A percentile compares a stretch with the other conserved stretches of the same genome.
These are phyloP conservation scores for Jamesozyma hellenica DNA, from an alignment of 805 yeast species.

Conservation along the genomic window DNA sequence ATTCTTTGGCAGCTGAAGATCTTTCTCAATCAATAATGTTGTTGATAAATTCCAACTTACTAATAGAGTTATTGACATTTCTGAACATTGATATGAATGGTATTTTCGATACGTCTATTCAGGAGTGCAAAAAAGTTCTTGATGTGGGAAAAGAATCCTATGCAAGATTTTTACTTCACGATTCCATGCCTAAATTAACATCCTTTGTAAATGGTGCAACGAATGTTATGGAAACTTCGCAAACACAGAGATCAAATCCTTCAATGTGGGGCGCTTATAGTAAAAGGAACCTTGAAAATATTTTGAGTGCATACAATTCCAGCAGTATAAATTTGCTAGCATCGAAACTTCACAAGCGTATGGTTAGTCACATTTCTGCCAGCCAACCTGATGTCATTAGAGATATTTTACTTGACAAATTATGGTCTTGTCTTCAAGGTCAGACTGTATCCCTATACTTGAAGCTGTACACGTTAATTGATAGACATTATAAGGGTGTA, in stretches of 20 bases:
- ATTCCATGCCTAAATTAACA: conserved; percentile 57
- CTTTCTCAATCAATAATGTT: conserved; percentile 37
- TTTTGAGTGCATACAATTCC: conserved; percentile 47
- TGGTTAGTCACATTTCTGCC: conserved; percentile 43
- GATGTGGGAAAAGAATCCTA: conserved; percentile 33
- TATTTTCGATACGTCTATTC: conserved; percentile 15
- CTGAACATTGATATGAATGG: conserved; percentile 12
- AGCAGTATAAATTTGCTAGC: conserved; percentile 49
- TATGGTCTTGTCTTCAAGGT: conserved; percentile 64
- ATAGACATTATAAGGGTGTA: conserved; percentile 45
- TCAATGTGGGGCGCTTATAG: conserved; percentile 56
- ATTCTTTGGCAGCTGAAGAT: conserved; percentile 7
- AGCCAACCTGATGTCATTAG: conserved; percentile 16
- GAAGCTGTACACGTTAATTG: conserved; percentile 45
- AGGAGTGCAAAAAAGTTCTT: conserved; percentile 21
- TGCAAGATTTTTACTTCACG: conserved; percentile 37
- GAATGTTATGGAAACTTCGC: conserved; percentile 32
- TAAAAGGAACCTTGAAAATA: conserved; percentile 45
- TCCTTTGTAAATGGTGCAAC: conserved; percentile 59
- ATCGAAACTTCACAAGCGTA: conserved; percentile 42
- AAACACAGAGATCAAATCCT: conserved; percentile 36
- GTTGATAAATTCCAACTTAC: conserved; percentile 45
- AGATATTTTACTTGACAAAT: conserved; percentile 43
- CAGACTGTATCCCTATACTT: conserved; percentile 48
- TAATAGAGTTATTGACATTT: conserved; percentile 33